These are phyloP conservation scores for Solanum dulcamara DNA, from an alignment of 257 asterid genomes.

Conservation along the genomic window DNA sequence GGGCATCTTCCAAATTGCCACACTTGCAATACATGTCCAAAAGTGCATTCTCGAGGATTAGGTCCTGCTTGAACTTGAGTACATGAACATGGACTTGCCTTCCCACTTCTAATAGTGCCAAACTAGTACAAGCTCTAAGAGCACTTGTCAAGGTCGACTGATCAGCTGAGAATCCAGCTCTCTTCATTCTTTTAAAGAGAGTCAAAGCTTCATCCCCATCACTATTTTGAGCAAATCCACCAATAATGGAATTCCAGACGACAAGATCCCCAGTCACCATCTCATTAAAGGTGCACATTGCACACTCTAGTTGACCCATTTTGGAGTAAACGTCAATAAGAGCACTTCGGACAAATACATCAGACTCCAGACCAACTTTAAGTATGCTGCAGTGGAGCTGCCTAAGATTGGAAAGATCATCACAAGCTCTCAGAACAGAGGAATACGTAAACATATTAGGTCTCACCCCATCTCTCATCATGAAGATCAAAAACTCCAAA, in stretches of 20 bases:
- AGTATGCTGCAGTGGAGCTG: slow-evolving; percentile 59
- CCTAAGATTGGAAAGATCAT: slow-evolving; percentile 25
- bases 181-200: slow-evolving; percentile 66
- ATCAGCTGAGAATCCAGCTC: slow-evolving; percentile 47
- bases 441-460: slow-evolving; percentile 91
- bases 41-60: slow-evolving; percentile 76
- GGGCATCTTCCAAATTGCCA: slow-evolving; percentile 66
- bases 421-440: slow-evolving; percentile 82
- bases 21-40: slow-evolving; percentile 91
- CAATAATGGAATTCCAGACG: slow-evolving; percentile 82
- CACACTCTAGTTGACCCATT: slow-evolving; percentile 44
- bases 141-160: slow-evolving; percentile 72
- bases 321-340: slow-evolving; percentile 58
- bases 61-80: slow-evolving; percentile 58
- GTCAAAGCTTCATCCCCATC: slow-evolving; percentile 62
- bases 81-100: slow-evolving; percentile 78
- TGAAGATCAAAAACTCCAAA: slow-evolving; percentile 45
- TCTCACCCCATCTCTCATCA: slow-evolving; percentile 65
- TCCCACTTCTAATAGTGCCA: slow-evolving; percentile 74
- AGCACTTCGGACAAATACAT: slow-evolving; percentile 83
- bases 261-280: slow-evolving; percentile 61
- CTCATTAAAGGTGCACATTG: slow-evolving; percentile 49
- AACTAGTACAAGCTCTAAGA: slow-evolving; percentile 76
- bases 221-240: slow-evolving; percentile 87
- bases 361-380: slow-evolving; percentile 78